These are phyloP conservation scores for Botryotinia globosa DNA, from an alignment of 2,329 filamentous ascomycete species.

Conservation along the genomic window DNA sequence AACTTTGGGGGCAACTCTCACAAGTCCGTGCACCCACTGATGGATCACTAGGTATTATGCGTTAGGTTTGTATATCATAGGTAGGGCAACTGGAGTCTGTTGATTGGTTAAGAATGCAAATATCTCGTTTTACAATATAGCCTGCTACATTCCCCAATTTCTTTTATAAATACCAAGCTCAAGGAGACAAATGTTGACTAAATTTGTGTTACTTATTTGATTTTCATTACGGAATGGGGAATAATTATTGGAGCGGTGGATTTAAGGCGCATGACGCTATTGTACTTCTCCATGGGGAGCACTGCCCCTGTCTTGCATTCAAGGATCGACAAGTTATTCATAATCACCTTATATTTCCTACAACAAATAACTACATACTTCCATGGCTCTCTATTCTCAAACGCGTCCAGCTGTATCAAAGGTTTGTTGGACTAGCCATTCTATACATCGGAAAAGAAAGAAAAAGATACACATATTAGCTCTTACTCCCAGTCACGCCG, in stretches of 20 bases:
- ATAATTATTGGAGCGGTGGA: background rate
- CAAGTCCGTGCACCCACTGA: background rate
- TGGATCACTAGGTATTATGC: background rate
- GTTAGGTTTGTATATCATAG: constrained; percentile 1
- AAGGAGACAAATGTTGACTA: background rate
- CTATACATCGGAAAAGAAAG: background rate
- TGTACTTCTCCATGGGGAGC: constrained; percentile 13
- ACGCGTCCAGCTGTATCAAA: background rate
- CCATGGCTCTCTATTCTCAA: background rate
- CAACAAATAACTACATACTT: background rate
- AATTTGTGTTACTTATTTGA: background rate
- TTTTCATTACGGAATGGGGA: constrained; percentile 12
- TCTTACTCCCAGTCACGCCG: background rate
- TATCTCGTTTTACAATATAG: background rate
- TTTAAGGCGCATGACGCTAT: background rate
- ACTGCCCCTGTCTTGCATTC: background rate
- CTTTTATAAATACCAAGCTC: constrained; percentile 14
- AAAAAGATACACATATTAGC: background rate
- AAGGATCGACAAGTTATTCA: background rate
- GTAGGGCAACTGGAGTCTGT: background rate
- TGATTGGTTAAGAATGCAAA: constrained; percentile 16
- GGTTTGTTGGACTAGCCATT: background rate
- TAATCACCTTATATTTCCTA: background rate
- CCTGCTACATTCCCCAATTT: constrained; percentile 1
- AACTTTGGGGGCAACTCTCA: background rate